phyloP scores from a whole-genome alignment of 257 asterid genomes.

The Catharanthus roseus region DNA sequence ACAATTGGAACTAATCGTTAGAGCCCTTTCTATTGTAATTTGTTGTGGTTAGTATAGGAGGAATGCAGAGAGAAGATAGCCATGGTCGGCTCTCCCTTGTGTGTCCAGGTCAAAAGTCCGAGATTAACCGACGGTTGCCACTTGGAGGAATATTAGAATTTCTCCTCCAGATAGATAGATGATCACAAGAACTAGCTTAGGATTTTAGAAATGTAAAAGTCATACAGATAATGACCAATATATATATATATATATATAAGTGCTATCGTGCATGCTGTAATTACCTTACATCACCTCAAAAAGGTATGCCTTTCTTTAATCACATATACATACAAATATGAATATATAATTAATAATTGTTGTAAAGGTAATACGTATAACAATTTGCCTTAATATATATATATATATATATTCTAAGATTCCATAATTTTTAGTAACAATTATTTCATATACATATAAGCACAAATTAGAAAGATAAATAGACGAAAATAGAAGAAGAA shows the following conservation, averaged over 20 bases:
- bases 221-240: conserved; percentile 9
- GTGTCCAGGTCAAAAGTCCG: conserved; percentile 11
- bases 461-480: too few relatives aligned
- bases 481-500: too few relatives aligned
- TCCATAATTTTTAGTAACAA: background rate
- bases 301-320: background rate
- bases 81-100: background rate
- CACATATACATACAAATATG: too few relatives aligned
- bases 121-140: conserved; percentile 40
- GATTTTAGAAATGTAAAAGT: background rate
- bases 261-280: conserved; percentile 23
- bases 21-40: too few relatives aligned
- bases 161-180: conserved; percentile 12
- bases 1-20: too few relatives aligned
- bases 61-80: background rate
- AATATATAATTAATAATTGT: too few relatives aligned
- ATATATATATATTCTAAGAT: too few relatives aligned
- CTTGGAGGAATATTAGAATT: conserved; percentile 42
- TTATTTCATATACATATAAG: too few relatives aligned
- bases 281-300: conserved; percentile 7
- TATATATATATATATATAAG: background rate
- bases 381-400: too few relatives aligned
- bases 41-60: too few relatives aligned
- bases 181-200: conserved; percentile 27
- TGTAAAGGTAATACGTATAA: too few relatives aligned